These are phyloP conservation scores for Epichloe gansuensis DNA, from an alignment of 2,329 filamentous ascomycete genomes.

Conservation along the genomic window DNA sequence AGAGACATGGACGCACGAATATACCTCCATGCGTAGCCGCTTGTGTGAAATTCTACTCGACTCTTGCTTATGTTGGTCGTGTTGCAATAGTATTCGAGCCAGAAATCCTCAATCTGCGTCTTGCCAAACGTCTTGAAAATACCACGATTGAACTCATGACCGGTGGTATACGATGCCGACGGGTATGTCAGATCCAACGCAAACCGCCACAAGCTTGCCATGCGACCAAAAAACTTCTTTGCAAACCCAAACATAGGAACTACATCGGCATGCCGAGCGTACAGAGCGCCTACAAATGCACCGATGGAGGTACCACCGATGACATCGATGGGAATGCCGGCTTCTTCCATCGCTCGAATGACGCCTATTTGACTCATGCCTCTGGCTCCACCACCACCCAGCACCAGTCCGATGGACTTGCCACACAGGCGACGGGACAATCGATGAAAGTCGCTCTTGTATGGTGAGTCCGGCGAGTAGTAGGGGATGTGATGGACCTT, in stretches of 20 bases:
- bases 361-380: slow-evolving; percentile 90
- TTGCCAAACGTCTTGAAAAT: slow-evolving; percentile 98
- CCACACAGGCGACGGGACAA: slow-evolving; percentile 82
- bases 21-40: slow-evolving; percentile 95
- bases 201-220: slow-evolving; percentile 99
- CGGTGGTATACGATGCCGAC: slow-evolving; percentile 91
- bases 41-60: slow-evolving; percentile 82
- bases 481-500: slow-evolving; percentile 77
- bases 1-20: slow-evolving; percentile 94
- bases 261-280: slow-evolving; percentile 90
- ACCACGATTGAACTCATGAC: slow-evolving; percentile 95
- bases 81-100: slow-evolving; percentile 98
- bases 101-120: slow-evolving; percentile 96
- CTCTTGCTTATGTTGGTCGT: slow-evolving; percentile 98
- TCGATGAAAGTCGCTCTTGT: slow-evolving; percentile 93
- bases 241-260: slow-evolving; percentile 94
- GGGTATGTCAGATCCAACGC: slow-evolving; percentile 92
- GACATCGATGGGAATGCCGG: slow-evolving; percentile 89
- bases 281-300: slow-evolving; percentile 86
- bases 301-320: slow-evolving; percentile 94
- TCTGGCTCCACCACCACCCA: slow-evolving; percentile 84
- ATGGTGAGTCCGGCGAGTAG: slow-evolving; percentile 82
- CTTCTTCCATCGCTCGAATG: slow-evolving; percentile 88
- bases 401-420: slow-evolving; percentile 84
- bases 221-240: slow-evolving; percentile 96